Evolutionary conservation across 2,329 filamentous ascomycete species (phyloP).

Genomic region (Sporothrix pallida): DNA sequence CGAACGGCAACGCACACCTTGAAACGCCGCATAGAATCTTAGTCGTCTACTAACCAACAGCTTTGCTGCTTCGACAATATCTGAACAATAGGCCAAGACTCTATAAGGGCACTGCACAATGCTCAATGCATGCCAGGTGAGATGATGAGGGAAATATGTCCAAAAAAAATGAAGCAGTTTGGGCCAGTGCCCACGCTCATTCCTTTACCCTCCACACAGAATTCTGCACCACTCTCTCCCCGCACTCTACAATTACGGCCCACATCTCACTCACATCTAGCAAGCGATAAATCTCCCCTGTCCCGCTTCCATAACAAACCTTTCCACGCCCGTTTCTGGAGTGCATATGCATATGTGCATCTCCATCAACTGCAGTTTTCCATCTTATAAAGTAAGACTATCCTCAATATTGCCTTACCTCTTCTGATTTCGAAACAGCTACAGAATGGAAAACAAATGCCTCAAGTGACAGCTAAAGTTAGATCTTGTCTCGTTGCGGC

Average conservation of each 20-base stretch:
- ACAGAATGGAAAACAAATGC: not conserved
- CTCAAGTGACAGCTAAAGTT: not conserved
- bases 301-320: not conserved
- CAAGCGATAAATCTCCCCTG: not conserved
- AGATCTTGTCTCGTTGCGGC: not conserved
- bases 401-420: not conserved
- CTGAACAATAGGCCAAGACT: not conserved
- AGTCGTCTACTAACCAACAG: not conserved
- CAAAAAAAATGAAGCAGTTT: not conserved
- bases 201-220: not conserved
- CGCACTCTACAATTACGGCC: not conserved
- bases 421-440: not conserved
- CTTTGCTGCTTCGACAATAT: not conserved
- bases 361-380: not conserved
- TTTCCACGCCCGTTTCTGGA: not conserved
- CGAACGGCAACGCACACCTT: not conserved
- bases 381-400: not conserved
- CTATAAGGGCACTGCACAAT: not conserved
- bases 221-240: not conserved
- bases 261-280: not conserved
- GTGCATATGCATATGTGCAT: slow-evolving; percentile 23
- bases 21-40: slow-evolving; percentile 3
- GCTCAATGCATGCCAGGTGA: not conserved
- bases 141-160: not conserved
- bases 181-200: not conserved